These are phyloP conservation scores for Cudoniella acicularis DNA, from an alignment of 495 filamentous ascomycete genomes.

Conservation along the genomic window DNA sequence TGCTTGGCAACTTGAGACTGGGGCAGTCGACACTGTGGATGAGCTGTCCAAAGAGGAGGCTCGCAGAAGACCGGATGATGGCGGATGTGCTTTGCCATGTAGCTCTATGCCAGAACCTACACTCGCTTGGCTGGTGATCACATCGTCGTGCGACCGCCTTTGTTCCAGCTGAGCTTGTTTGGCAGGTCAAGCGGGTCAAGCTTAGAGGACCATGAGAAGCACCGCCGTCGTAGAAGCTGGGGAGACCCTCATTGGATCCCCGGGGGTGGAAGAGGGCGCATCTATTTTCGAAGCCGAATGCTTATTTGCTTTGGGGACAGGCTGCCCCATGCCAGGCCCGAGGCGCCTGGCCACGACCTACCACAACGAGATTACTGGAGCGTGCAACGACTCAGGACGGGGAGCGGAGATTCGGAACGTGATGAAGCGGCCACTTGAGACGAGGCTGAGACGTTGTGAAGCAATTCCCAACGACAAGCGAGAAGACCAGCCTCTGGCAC, in stretches of 20 bases:
- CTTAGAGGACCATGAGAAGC: neutral
- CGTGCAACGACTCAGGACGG: neutral
- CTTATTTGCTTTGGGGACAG: neutral
- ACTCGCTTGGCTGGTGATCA: neutral
- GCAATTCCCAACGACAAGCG: neutral
- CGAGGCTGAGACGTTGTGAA: constrained; percentile 18
- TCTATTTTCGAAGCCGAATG: neutral
- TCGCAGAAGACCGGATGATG: neutral
- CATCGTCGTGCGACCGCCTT: neutral
- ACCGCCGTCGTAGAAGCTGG: neutral
- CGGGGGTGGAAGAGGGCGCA: no score
- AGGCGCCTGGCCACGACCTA: no score
- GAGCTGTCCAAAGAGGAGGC: neutral
- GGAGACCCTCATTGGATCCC: neutral
- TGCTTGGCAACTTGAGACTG: neutral
- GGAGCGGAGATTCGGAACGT: neutral
- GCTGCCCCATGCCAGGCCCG: no score
- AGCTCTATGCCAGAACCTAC: no score
- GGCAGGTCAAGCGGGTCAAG: neutral
- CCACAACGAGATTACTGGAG: neutral
- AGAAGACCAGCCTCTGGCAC: neutral
- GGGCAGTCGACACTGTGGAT: no score
- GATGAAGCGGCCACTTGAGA: neutral
- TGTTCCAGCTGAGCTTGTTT: neutral
- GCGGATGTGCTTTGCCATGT: no score